Conservation (phyloP, 2,329 filamentous ascomycete species). For the Didymella glomerata region DNA sequence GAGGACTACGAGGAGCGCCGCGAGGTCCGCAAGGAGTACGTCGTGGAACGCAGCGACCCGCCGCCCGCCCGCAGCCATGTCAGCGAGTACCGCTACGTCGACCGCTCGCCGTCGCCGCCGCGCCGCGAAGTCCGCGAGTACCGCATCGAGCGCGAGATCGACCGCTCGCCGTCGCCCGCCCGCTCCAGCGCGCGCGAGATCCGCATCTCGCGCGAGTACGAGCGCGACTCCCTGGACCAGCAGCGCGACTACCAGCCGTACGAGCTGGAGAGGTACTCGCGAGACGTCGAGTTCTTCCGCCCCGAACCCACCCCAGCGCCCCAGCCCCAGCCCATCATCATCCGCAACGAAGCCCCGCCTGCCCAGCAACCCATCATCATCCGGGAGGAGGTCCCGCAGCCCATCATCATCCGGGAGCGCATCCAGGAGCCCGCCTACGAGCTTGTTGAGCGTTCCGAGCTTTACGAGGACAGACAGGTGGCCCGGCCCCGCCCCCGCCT, state of each 20-base stretch:
- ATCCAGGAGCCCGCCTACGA: conserved; percentile 64
- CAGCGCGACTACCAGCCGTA: conserved; percentile 40
- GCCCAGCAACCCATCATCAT: conserved; percentile 66
- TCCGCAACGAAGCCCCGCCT: conserved; percentile 58
- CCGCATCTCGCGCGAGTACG: conserved; percentile 44
- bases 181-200: conserved; percentile 49
- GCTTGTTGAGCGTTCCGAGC: conserved; percentile 66
- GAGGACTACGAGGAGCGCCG: conserved; percentile 45
- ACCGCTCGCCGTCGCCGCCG: conserved; percentile 54
- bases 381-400: conserved; percentile 59
- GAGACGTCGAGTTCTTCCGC: conserved; percentile 62
- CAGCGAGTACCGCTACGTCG: conserved; percentile 50
- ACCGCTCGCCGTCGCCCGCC: conserved; percentile 58
- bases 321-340: conserved; percentile 56
- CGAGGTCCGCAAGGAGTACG: conserved; percentile 48
- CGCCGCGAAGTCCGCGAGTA: conserved; percentile 59
- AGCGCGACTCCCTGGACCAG: conserved; percentile 42
- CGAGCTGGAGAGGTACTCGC: conserved; percentile 61
- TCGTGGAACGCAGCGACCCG: conserved; percentile 48
- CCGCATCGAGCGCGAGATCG: conserved; percentile 62
- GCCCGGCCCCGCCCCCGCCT: conserved; percentile 52
- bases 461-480: conserved; percentile 58
- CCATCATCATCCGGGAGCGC: conserved; percentile 59
- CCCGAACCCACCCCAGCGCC: conserved; percentile 49
- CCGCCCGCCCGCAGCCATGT: conserved; percentile 42